Evolutionary conservation across 2,329 filamentous ascomycete genomes (phyloP).

Genomic region (Colletotrichum scovillei): DNA sequence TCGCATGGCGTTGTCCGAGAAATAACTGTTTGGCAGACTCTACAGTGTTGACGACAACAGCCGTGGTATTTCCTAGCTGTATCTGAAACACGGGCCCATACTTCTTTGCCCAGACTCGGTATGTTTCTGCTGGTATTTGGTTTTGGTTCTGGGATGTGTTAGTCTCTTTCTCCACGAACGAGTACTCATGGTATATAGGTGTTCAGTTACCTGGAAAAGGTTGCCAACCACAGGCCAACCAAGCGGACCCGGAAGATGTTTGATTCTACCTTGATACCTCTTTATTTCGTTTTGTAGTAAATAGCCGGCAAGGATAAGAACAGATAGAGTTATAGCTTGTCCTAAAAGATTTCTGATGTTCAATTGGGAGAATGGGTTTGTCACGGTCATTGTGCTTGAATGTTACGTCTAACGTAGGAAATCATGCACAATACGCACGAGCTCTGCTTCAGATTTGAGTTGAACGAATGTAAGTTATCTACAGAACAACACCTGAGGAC

Average conservation of each 20-base stretch:
- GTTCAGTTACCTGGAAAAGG: slow-evolving; percentile 14
- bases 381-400: not conserved
- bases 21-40: slow-evolving; percentile 73
- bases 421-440: too few species aligned
- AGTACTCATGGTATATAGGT: not conserved
- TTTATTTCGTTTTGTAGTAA: slow-evolving; percentile 18
- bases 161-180: not conserved
- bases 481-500: too few species aligned
- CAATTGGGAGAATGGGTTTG: too few species aligned
- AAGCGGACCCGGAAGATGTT: slow-evolving; percentile 30
- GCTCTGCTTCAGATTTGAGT: too few species aligned
- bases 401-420: too few species aligned
- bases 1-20: slow-evolving; percentile 73
- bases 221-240: slow-evolving; percentile 34
- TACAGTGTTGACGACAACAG: slow-evolving; percentile 75
- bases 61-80: slow-evolving; percentile 59
- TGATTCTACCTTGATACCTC: slow-evolving; percentile 16
- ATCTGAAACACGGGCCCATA: slow-evolving; percentile 48
- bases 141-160: not conserved
- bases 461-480: too few species aligned
- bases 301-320: not conserved
- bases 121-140: slow-evolving; percentile 38
- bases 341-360: not conserved
- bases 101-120: slow-evolving; percentile 41
- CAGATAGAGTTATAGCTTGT: not conserved